Conservation (phyloP, 75 land plant genomes). For the Gnetum montanum region DNA sequence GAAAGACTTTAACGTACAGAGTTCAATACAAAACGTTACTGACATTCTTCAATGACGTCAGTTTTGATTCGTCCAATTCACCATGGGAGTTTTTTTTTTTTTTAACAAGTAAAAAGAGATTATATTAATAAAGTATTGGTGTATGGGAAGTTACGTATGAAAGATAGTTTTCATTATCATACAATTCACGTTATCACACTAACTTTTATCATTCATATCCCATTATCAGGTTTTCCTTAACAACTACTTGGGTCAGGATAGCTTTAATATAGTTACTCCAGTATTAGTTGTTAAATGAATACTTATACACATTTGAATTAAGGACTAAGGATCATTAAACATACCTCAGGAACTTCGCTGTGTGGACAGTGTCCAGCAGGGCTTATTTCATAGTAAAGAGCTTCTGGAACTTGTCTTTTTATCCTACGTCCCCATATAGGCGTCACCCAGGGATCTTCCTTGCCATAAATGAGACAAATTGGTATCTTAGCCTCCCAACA, state of each 20-base stretch:
- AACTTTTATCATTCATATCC: neutral
- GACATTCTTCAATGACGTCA: too few species aligned
- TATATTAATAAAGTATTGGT: too few species aligned
- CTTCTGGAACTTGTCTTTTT: conserved; percentile 54
- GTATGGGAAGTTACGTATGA: too few species aligned
- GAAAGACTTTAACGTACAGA: too few species aligned
- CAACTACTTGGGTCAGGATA: too few species aligned
- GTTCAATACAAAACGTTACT: too few species aligned
- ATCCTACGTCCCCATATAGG: conserved; percentile 77
- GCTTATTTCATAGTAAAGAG: conserved; percentile 79
- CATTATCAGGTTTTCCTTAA: neutral
- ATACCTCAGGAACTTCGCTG: conserved; percentile 92
- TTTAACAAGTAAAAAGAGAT: too few species aligned
- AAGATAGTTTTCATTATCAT: too few species aligned
- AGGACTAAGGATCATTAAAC: neutral
- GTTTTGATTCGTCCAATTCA: too few species aligned
- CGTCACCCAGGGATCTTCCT: conserved; percentile 82
- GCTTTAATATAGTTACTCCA: neutral
- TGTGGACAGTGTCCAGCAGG: conserved; percentile 93
- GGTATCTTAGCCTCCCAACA: conserved; percentile 39
- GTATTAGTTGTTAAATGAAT: neutral
- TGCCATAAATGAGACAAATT: conserved; percentile 72
- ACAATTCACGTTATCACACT: too few species aligned
- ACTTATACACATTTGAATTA: neutral
- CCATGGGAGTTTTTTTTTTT: too few species aligned